Conservation (phyloP, 2,329 filamentous ascomycete species). For the Conoideocrella luteorostrata region DNA sequence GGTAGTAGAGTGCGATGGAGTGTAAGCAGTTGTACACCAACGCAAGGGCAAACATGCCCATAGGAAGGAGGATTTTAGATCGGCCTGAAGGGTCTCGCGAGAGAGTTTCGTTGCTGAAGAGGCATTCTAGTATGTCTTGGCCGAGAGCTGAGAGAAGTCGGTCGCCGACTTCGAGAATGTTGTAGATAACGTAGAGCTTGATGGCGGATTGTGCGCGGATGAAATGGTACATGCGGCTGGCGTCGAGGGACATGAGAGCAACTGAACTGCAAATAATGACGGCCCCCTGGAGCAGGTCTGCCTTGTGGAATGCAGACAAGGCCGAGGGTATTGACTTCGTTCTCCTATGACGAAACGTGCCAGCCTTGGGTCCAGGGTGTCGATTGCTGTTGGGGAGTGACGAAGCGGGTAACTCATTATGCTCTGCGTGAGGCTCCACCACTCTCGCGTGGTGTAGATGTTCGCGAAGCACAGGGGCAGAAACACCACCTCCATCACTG, state of each 20-base stretch:
- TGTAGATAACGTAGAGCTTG: constrained; percentile 98
- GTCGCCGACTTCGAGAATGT: constrained; percentile 89
- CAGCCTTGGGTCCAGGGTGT: constrained; percentile 22
- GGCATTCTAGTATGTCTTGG: constrained; percentile 91
- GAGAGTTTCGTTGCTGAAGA: constrained; percentile 88
- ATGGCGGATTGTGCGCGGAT: constrained; percentile 95
- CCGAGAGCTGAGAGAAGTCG: constrained; percentile 84
- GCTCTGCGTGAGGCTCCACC: constrained; percentile 1
- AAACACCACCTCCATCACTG: constrained; percentile 8
- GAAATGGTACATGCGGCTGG: constrained; percentile 95
- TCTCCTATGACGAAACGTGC: constrained; percentile 56
- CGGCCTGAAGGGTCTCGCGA: constrained; percentile 82
- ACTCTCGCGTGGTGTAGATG: constrained; percentile 1
- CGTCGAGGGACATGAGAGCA: constrained; percentile 84
- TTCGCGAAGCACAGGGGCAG: constrained; percentile 9
- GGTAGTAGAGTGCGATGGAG: constrained; percentile 85
- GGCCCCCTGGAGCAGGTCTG: constrained; percentile 84
- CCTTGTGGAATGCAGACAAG: constrained; percentile 84
- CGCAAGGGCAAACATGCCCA: constrained; percentile 86
- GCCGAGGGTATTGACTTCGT: constrained; percentile 81
- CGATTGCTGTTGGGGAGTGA: constrained; percentile 14
- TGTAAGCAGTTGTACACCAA: constrained; percentile 84
- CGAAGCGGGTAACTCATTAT: constrained; percentile 7
- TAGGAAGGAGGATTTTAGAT: constrained; percentile 81
- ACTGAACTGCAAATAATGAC: constrained; percentile 82